A percentile compares a stretch with the other conserved stretches of the same genome.
phyloP scores from a whole-genome alignment of 2,329 filamentous ascomycete genomes.

The Davidsoniella australis region DNA sequence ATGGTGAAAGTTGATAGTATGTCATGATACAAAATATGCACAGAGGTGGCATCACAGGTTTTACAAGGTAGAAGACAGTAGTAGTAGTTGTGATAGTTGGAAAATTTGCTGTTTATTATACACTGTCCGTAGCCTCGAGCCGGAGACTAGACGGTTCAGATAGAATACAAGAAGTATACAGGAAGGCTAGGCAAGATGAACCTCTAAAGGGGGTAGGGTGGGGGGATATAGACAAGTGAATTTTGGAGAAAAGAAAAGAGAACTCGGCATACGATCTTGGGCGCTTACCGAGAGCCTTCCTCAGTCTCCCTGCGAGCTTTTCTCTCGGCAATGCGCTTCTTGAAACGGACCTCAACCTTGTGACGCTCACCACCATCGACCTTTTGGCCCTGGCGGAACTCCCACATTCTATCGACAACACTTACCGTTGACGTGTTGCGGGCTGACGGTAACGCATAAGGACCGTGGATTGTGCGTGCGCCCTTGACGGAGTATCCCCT shows the following conservation, averaged over 20 bases:
- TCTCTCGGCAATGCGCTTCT: constrained; percentile 64
- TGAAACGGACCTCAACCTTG: constrained; percentile 69
- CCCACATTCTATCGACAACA: constrained; percentile 82
- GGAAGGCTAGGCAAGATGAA: background rate
- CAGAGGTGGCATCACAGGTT: no score
- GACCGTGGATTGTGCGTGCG: constrained; percentile 55
- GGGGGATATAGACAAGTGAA: no score
- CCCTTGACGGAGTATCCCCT: constrained; percentile 50
- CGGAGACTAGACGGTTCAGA: no score
- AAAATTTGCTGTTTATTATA: no score
- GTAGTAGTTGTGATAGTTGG: no score
- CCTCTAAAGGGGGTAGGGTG: background rate
- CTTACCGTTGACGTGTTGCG: constrained; percentile 47
- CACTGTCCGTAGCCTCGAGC: no score
- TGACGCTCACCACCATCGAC: constrained; percentile 92
- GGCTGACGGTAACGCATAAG: constrained; percentile 50
- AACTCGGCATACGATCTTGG: background rate
- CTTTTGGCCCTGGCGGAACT: constrained; percentile 72
- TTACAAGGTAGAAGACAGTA: no score
- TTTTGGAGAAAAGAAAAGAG: no score
- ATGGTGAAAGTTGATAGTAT: no score
- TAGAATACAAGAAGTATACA: background rate
- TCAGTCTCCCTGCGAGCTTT: constrained; percentile 43
- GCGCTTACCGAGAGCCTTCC: constrained; percentile 17
- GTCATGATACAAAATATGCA: no score